Evolutionary conservation across 176 grass and related monocot genomes (phyloP).

Genomic region (Melocanna baccifera): DNA sequence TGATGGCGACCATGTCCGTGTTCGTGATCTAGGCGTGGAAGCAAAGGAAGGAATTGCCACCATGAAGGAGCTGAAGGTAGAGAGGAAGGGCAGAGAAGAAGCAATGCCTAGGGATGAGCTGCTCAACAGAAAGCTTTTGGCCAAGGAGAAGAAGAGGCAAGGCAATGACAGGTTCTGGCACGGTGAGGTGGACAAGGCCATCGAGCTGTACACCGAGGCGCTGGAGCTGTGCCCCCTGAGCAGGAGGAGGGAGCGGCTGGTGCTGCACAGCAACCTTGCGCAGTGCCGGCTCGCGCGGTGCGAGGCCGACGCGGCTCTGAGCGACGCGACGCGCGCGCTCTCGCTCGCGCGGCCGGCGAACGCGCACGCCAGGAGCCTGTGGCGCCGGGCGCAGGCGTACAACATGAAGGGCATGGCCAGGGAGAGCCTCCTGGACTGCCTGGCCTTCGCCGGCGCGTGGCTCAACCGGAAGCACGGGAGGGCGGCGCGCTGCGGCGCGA

Average conservation of each 20-base stretch:
- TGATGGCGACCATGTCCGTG: background rate
- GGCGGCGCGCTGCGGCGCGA: slow-evolving; percentile 6
- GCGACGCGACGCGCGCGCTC: slow-evolving; percentile 85
- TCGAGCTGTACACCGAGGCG: slow-evolving; percentile 57
- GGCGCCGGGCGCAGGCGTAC: slow-evolving; percentile 82
- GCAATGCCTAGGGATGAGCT: slow-evolving; percentile 44
- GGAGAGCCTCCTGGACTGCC: slow-evolving; percentile 92
- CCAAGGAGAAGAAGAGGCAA: slow-evolving; percentile 62
- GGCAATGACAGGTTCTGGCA: slow-evolving; percentile 59
- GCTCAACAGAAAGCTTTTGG: slow-evolving; percentile 23
- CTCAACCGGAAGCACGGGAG: slow-evolving; percentile 22
- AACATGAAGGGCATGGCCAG: slow-evolving; percentile 92
- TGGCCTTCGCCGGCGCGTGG: slow-evolving; percentile 62
- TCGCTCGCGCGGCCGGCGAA: slow-evolving; percentile 59
- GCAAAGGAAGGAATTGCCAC: slow-evolving; percentile 38
- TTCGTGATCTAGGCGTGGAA: background rate
- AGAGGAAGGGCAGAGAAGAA: slow-evolving; percentile 54
- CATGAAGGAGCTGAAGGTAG: slow-evolving; percentile 48
- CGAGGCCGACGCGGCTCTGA: slow-evolving; percentile 57
- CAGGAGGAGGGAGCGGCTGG: slow-evolving; percentile 51
- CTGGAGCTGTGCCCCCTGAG: slow-evolving; percentile 58
- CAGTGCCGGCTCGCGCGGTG: slow-evolving; percentile 56
- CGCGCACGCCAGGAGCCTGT: slow-evolving; percentile 74
- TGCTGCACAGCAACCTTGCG: slow-evolving; percentile 82
- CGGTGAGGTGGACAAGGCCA: slow-evolving; percentile 61